Evolutionary conservation across 345 rosid genomes (phyloP).

Genomic region (Syzygium aqueum): DNA sequence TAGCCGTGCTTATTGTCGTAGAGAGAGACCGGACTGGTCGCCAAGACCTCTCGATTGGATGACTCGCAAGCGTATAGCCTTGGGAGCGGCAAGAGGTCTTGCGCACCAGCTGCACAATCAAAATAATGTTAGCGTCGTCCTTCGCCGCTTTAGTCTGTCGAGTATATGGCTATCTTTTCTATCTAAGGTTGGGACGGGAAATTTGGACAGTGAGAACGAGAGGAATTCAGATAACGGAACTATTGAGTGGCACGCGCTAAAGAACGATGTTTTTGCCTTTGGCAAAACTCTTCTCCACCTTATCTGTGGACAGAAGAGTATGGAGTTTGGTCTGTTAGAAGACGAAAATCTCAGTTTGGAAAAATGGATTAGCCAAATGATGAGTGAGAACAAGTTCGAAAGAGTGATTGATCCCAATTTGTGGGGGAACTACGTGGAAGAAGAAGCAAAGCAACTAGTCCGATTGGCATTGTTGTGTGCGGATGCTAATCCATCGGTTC

Average conservation of each 20-base stretch:
- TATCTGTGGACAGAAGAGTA: neutral
- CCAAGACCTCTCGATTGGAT: neutral
- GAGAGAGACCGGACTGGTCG: neutral
- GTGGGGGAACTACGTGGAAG: neutral
- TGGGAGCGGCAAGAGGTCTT: slow-evolving; percentile 1
- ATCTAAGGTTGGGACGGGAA: neutral
- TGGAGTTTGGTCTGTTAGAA: neutral
- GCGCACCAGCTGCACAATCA: neutral
- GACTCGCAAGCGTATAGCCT: neutral
- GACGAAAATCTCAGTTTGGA: neutral
- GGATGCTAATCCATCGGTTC: neutral
- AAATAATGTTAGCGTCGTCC: neutral
- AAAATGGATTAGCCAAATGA: neutral
- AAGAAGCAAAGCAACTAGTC: neutral
- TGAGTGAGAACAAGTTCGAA: neutral
- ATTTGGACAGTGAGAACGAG: neutral
- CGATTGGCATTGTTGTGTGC: neutral
- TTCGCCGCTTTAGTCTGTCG: neutral
- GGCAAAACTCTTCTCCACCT: neutral
- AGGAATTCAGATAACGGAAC: neutral
- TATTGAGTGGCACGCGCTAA: neutral
- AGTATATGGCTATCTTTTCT: neutral
- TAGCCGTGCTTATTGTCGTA: neutral
- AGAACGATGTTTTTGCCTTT: neutral
- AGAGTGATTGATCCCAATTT: neutral